Conservation (phyloP, 1,284 basidiomycete genomes). For the Naganishia cerealis region DNA sequence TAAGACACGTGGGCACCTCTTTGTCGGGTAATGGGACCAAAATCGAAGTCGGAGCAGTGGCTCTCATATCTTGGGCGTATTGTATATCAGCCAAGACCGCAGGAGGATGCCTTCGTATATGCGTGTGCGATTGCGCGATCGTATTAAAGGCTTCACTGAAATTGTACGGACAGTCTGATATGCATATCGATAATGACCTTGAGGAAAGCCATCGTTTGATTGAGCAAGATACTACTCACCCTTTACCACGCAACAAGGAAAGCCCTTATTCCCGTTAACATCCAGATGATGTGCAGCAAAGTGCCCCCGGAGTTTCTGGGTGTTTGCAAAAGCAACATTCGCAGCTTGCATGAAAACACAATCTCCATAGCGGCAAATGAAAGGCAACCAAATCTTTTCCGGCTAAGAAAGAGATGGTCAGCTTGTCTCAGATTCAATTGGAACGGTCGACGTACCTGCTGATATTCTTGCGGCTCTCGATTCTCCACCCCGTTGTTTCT, state of each 20-base stretch:
- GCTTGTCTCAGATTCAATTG: neutral
- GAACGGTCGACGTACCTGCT: neutral
- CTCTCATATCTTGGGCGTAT: neutral
- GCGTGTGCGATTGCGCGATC: conserved; percentile 4
- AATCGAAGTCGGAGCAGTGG: neutral
- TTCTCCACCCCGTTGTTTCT: neutral
- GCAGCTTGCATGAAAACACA: neutral
- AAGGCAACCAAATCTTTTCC: conserved; percentile 20
- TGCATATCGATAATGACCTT: neutral
- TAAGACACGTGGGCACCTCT: conserved; percentile 3
- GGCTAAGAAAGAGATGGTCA: conserved; percentile 5
- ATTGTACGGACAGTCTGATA: conserved; percentile 12
- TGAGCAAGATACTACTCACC: neutral
- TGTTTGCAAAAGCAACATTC: conserved; percentile 2
- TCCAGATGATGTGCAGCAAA: neutral
- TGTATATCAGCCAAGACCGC: neutral
- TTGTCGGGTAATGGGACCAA: neutral
- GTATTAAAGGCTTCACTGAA: conserved; percentile 15
- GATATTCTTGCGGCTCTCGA: neutral
- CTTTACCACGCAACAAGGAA: conserved; percentile 13
- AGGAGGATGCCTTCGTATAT: conserved; percentile 8
- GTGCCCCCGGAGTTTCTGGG: neutral
- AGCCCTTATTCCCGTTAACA: conserved; percentile 8
- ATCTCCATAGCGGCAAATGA: conserved; percentile 14
- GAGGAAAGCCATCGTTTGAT: neutral